Evolutionary conservation across 345 rosid genomes (phyloP).

Genomic region (Arabidopsis thaliana): DNA sequence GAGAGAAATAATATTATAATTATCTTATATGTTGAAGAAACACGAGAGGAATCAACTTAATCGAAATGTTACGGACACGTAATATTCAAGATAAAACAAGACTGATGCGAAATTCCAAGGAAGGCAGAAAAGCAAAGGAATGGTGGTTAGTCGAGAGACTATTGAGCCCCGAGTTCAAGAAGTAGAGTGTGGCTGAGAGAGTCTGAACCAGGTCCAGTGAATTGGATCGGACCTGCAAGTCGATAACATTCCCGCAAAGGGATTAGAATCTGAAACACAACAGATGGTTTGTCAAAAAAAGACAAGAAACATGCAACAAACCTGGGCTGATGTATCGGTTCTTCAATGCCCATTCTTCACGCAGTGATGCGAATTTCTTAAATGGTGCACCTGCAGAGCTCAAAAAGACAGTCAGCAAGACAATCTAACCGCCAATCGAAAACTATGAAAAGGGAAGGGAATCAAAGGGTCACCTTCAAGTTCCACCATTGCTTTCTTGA

Average conservation of each 20-base stretch:
- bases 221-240: constrained; percentile 89
- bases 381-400: constrained; percentile 80
- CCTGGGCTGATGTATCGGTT: constrained; percentile 95
- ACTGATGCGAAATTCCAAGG: constrained; percentile 5
- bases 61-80: background rate
- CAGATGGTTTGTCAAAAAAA: background rate
- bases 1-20: background rate
- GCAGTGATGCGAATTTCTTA: constrained; percentile 74
- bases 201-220: constrained; percentile 74
- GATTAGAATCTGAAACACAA: background rate
- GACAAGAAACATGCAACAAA: constrained; percentile 38
- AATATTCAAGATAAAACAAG: background rate
- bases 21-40: constrained; percentile 9
- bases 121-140: constrained; percentile 5
- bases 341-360: constrained; percentile 86
- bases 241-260: constrained; percentile 1
- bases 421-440: background rate
- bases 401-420: background rate
- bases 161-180: constrained; percentile 75
- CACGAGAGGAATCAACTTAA: background rate
- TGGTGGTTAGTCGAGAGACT: background rate
- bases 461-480: constrained; percentile 73
- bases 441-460: background rate
- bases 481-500: constrained; percentile 99
- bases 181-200: constrained; percentile 75